Evolutionary conservation across 257 asterid genomes (phyloP), one percentile per base, ranked within the genome.

Genomic region (Plantago elongata): DNA sequence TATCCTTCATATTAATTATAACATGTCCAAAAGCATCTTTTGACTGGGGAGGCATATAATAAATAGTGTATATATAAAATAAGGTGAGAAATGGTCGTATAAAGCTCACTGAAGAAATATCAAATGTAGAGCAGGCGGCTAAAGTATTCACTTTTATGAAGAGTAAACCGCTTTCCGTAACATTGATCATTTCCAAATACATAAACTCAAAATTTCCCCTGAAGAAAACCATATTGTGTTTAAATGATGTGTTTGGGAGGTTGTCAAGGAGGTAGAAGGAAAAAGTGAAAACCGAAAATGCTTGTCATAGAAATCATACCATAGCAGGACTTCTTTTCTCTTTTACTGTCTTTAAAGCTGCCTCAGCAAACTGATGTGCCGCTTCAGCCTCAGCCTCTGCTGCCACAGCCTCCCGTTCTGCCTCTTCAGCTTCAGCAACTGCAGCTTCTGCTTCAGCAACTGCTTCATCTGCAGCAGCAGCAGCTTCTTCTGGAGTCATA

Each of bases 361-460:
- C 83, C 30, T 73, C 75, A 3, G 76, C 81, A 69, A 73, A 78
- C 57, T 84, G 82, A 61, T 63, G 61, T 1, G 83, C 84, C 9
- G 81, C 89, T 57, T 74, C 80, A 46, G 90, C 90, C 22, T 78
- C 94, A 46, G 84, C 94, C 69, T 79, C 94, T n/a, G 86, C 88
- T 42, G 80, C 81, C 15, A 80, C 94, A 16, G 88, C 86, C 64
- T 83, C 87, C 60, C 74, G 69, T 48, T 63, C 69, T 9, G 94
- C 94, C 73, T 78, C 80, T 71, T 74, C 94, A 57, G 89, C 94
- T 60, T 67, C 81, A 63, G 83, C 83, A 47, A 85, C 37, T 17
- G 87, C 94, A 50, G 72, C 78, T 63, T 82, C 87, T 14, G 89
- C 94, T 72, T 85, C 87, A n/a, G 84, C 78, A 72, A 80, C 94